Conservation (phyloP, 495 filamentous ascomycete species). For the Choiromyces venosus region DNA sequence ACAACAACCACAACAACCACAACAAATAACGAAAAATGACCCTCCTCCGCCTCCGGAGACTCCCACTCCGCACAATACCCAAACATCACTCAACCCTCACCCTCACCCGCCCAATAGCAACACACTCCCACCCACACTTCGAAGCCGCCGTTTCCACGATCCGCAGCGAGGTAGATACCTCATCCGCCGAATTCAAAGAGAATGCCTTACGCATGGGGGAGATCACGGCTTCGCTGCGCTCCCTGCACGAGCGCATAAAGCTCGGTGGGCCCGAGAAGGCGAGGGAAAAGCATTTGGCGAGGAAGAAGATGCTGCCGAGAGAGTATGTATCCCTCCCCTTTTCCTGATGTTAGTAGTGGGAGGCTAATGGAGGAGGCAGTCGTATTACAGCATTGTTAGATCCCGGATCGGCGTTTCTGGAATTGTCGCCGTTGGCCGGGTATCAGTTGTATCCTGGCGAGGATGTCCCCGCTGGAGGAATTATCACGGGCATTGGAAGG, state of each 20-base stretch:
- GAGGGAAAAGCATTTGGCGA: conserved; percentile 75
- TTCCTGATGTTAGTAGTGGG: background rate
- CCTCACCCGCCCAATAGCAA: conserved; percentile 41
- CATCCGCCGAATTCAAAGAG: conserved; percentile 70
- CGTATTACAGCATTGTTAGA: conserved; percentile 84
- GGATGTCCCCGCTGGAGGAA: conserved; percentile 77
- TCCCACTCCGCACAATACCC: conserved; percentile 9
- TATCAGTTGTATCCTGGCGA: conserved; percentile 81
- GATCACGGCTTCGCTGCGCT: conserved; percentile 59
- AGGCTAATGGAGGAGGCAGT: conserved; percentile 34
- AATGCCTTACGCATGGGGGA: conserved; percentile 75
- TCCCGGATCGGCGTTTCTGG: conserved; percentile 82
- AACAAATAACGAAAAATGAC: too few relatives aligned
- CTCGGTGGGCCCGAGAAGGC: conserved; percentile 77
- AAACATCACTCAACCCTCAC: conserved; percentile 1
- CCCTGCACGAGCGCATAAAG: conserved; percentile 63
- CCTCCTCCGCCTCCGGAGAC: conserved; percentile 16
- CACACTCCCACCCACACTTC: conserved; percentile 48
- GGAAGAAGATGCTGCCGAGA: conserved; percentile 90
- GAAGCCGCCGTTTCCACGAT: conserved; percentile 67
- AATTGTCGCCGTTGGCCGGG: conserved; percentile 81
- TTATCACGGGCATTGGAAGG: conserved; percentile 87
- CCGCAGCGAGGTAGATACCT: conserved; percentile 67
- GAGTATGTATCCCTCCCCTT: conserved; percentile 49
- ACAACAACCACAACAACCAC: conserved; percentile 24